Evolutionary conservation across 805 yeast genomes (phyloP).

Genomic region (Spathaspora hagerdaliae): DNA sequence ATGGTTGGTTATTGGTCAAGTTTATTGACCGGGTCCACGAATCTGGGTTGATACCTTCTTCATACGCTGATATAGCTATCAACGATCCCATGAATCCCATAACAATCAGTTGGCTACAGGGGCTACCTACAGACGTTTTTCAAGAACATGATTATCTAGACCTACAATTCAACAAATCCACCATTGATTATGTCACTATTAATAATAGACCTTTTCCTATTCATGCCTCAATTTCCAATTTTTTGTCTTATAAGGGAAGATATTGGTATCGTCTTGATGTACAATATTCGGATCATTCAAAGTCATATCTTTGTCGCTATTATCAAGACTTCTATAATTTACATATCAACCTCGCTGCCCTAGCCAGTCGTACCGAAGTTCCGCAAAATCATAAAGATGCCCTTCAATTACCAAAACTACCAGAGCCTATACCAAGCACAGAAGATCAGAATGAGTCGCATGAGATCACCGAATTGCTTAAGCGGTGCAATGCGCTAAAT

Average conservation of each 20-base stretch:
- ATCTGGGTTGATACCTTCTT: constrained; percentile 52
- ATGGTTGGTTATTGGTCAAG: constrained; percentile 57
- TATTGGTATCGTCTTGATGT: constrained; percentile 36
- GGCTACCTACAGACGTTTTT: constrained; percentile 9
- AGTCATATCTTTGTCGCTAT: constrained; percentile 22
- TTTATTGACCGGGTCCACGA: constrained; percentile 43
- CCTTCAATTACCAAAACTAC: constrained; percentile 26
- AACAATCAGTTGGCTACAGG: constrained; percentile 31
- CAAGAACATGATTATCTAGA: constrained; percentile 23
- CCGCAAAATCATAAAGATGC: neutral
- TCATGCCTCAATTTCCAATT: constrained; percentile 22
- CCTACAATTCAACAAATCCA: constrained; percentile 16
- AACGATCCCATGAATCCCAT: constrained; percentile 37
- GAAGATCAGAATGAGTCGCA: constrained; percentile 4
- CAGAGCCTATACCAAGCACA: constrained; percentile 23
- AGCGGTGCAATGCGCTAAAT: constrained; percentile 25
- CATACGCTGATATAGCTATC: constrained; percentile 44
- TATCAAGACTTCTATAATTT: constrained; percentile 38
- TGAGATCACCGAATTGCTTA: constrained; percentile 13
- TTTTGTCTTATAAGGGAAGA: constrained; percentile 21
- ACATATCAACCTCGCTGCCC: constrained; percentile 17
- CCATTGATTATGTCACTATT: constrained; percentile 13
- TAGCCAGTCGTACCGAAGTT: neutral
- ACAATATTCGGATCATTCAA: constrained; percentile 15
- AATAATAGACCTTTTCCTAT: constrained; percentile 21